Conservation (phyloP, 108 stramenopile genomes). For the Tribonema minus region DNA sequence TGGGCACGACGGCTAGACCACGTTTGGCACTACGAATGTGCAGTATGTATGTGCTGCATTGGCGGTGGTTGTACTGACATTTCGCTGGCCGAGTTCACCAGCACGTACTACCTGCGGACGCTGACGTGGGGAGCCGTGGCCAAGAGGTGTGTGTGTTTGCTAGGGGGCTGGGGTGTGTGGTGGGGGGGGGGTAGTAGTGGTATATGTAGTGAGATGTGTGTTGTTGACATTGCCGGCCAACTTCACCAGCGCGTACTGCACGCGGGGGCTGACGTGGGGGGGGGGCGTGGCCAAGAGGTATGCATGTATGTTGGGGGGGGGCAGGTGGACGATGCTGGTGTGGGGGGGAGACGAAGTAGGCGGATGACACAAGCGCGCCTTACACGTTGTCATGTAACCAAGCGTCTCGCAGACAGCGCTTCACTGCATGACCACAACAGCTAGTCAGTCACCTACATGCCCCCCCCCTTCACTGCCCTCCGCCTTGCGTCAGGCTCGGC, state of each 20-base stretch:
- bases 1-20: not conserved
- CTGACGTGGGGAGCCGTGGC: slow-evolving; percentile 78
- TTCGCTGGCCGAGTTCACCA: slow-evolving; percentile 49
- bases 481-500: slow-evolving; percentile 3
- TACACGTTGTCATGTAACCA: not conserved
- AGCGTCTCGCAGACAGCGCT: not conserved
- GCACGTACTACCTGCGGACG: slow-evolving; percentile 77
- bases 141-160: slow-evolving; percentile 7
- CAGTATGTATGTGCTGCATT: not conserved
- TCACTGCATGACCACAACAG: not conserved
- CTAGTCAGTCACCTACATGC: not conserved
- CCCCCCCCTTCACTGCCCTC: not conserved
- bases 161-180: too few relatives aligned
- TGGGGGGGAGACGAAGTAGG: not conserved
- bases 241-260: not conserved
- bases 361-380: not conserved
- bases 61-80: slow-evolving; percentile 67
- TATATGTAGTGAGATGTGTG: not conserved
- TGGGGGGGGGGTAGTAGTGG: too few relatives aligned
- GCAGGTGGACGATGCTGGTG: not conserved
- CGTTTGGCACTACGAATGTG: not conserved
- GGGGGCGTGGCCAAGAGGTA: too few relatives aligned
- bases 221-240: not conserved
- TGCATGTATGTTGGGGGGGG: too few relatives aligned
- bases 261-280: too few relatives aligned